Percentiles rank a stretch among this genome's conserved stretches.
Conservation (phyloP, 2,329 filamentous ascomycete species). For the Aureobasidium sp. region DNA sequence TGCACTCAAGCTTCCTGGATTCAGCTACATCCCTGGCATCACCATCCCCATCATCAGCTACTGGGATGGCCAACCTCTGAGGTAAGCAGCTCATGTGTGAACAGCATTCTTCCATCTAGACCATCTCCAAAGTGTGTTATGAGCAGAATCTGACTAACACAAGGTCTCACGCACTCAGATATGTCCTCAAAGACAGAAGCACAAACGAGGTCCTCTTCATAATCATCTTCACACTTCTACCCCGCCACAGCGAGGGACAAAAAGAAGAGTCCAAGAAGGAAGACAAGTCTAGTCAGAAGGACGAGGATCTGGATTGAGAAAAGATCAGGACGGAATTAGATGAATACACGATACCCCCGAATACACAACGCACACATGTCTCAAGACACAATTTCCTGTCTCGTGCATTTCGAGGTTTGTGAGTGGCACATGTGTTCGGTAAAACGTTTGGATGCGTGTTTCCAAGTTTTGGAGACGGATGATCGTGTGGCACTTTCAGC, state of each 20-base stretch:
- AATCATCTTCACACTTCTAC: slow-evolving; percentile 68
- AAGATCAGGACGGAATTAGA: not conserved
- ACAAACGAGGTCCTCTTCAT: slow-evolving; percentile 72
- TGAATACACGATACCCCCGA: slow-evolving; percentile 1
- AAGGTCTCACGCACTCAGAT: slow-evolving; percentile 79
- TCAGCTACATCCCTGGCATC: slow-evolving; percentile 48
- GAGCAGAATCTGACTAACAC: slow-evolving; percentile 20
- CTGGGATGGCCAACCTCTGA: slow-evolving; percentile 68
- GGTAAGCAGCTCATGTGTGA: slow-evolving; percentile 45
- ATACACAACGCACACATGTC: not conserved
- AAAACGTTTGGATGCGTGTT: not conserved
- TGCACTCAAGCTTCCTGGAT: slow-evolving; percentile 58
- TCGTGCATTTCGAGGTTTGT: not conserved
- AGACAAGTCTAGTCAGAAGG: not conserved
- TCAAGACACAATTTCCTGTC: not conserved
- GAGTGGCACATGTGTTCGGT: not conserved
- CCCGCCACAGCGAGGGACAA: slow-evolving; percentile 50
- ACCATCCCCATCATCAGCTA: slow-evolving; percentile 65
- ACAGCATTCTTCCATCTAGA: not conserved
- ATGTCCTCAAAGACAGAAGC: slow-evolving; percentile 73
- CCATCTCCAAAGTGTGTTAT: not conserved
- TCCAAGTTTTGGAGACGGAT: not conserved
- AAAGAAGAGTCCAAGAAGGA: slow-evolving; percentile 5
- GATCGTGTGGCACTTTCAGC: not conserved
- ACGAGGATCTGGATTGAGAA: slow-evolving; percentile 4